Evolutionary conservation across 805 yeast genomes (phyloP), one percentile per base, ranked within the genome.

Genomic region (Maudiozyma pseudohumilis): DNA sequence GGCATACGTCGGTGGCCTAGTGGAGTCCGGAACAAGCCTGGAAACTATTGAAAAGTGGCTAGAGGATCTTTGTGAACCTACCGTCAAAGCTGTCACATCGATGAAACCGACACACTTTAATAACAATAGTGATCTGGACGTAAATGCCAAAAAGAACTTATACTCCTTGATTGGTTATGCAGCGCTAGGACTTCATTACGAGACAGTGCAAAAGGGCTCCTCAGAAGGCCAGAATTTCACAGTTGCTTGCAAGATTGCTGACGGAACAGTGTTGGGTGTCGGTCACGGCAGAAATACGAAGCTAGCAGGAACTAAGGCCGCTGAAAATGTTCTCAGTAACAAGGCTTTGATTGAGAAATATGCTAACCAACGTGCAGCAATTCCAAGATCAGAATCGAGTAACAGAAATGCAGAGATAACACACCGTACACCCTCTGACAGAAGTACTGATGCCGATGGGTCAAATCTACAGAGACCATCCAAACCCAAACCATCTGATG

Each of bases 1-100:
- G 60, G 96, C 97, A 0, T 89, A 89, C 48, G 69, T 92, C 32
- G 97, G 95, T 6, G 98, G 94, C 0, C 59, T 89, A 23, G 65
- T 74, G 17, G 94, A 83, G 44, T 53, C 58, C 29, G 62, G 61
- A 10, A 57, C 62, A 13, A 72, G 75, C 42, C 61, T 71, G 35
- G 55, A 63, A 2, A 66, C 59, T 17, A 69, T 81, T 6, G 69
- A 69, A 45, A 57, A 64, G 10, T 82, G 89, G 89, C 53, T 82
- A 20, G 49, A 56, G 5, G 56, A 63, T 33, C 56, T 80, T 28
- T 70, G 78, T 24, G 60, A 58, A n/a, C 75, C 77, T 3, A 61
- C 69, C 25, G 55, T 55, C 66, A 28, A 28, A 12, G 36, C 48
- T 31, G 40, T 50, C 39, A 39, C 48, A 4, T 45, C 48, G 1